These are phyloP conservation scores for Aurinia saxatilis DNA, from an alignment of 345 rosid genomes.

Conservation along the genomic window DNA sequence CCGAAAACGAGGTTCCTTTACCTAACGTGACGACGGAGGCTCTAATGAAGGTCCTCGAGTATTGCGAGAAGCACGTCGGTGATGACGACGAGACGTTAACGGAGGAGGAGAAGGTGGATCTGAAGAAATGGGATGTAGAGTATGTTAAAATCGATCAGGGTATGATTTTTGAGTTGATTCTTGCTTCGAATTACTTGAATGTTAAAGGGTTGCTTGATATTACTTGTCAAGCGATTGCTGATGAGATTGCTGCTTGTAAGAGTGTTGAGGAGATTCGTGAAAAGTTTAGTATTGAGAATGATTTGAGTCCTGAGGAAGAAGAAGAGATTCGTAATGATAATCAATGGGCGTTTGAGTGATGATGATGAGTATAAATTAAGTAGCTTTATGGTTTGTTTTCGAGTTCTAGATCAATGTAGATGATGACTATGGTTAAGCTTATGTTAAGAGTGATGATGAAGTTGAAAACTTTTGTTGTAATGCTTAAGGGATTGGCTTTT, in stretches of 20 bases:
- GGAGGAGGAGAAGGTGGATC: conserved; percentile 19
- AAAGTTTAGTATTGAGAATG: conserved; percentile 47
- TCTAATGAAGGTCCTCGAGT: conserved; percentile 55
- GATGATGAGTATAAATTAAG: not conserved
- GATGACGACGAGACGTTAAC: conserved; percentile 10
- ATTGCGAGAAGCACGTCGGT: conserved; percentile 51
- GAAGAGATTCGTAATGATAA: conserved; percentile 44
- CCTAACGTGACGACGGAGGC: conserved; percentile 51
- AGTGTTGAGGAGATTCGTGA: conserved; percentile 43
- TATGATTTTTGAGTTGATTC: conserved; percentile 43
- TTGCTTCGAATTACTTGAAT: conserved; percentile 54
- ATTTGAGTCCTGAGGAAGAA: conserved; percentile 53
- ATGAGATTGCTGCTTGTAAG: conserved; percentile 44
- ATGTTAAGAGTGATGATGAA: no score
- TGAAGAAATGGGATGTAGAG: conserved; percentile 50
- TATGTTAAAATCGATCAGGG: conserved; percentile 46
- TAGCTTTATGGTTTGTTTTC: no score
- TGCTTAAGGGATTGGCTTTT: no score
- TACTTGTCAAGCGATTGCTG: conserved; percentile 51
- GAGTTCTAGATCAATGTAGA: no score
- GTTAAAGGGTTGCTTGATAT: conserved; percentile 43
- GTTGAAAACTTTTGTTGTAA: no score
- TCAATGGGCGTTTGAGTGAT: conserved; percentile 63
- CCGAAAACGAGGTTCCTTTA: conserved; percentile 38
- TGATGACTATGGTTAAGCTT: no score